A percentile compares a stretch with the other conserved stretches of the same genome.
Conservation (phyloP, 441 rosid genomes). For the Aquilaria agallochum region DNA sequence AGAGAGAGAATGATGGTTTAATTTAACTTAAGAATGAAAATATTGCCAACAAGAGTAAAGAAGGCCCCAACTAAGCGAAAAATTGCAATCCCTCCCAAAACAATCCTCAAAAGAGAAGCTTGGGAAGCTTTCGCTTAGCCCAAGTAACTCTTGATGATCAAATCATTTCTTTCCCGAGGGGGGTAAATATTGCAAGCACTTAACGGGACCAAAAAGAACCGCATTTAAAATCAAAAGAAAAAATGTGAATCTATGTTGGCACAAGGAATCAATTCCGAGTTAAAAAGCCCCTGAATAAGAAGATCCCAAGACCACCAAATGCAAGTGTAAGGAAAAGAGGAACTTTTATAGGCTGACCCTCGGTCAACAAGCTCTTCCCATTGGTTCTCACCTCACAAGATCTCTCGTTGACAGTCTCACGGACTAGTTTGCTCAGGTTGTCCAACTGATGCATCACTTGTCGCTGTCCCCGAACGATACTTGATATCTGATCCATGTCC, state of each 20-base stretch:
- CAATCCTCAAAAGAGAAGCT: constrained; percentile 11
- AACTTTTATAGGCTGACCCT: constrained; percentile 31
- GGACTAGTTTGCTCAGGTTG: constrained; percentile 54
- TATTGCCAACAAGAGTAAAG: background rate
- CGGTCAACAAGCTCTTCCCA: constrained; percentile 24
- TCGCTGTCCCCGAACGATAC: constrained; percentile 62
- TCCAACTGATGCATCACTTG: constrained; percentile 81
- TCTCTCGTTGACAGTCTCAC: constrained; percentile 43
- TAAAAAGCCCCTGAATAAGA: constrained; percentile 42
- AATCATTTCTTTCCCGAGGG: constrained; percentile 17
- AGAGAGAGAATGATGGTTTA: too few relatives aligned
- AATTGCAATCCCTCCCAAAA: constrained; percentile 11
- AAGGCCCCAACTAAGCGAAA: constrained; percentile 5
- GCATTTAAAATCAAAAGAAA: background rate
- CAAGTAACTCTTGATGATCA: constrained; percentile 4
- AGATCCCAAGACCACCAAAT: constrained; percentile 56
- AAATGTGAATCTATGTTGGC: constrained; percentile 1
- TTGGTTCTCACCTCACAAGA: constrained; percentile 30
- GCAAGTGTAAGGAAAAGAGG: constrained; percentile 56
- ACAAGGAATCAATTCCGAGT: constrained; percentile 25
- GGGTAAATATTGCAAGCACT: constrained; percentile 15
- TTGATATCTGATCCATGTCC: constrained; percentile 43
- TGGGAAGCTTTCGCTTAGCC: constrained; percentile 19
- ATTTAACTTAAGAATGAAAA: constrained; percentile 1
- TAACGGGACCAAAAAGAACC: constrained; percentile 5